phyloP scores from a whole-genome alignment of 495 filamentous ascomycete species.

The Annulohypoxylon nitens region DNA sequence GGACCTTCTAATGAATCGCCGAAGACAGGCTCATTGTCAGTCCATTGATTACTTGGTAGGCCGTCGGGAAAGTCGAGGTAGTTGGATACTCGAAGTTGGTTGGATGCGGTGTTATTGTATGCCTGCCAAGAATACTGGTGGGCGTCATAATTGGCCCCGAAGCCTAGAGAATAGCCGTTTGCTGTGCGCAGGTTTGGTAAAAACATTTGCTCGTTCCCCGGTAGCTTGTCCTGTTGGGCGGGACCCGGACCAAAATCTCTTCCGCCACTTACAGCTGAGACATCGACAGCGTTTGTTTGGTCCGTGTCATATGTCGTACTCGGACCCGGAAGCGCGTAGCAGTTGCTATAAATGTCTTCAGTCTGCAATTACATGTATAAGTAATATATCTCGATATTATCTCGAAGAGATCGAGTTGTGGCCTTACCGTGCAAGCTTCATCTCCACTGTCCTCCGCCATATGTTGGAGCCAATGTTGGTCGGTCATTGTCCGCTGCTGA shows the following conservation, averaged over 20 bases:
- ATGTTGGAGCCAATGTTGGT: conserved; percentile 41
- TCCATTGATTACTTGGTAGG: conserved; percentile 23
- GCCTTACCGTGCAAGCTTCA: conserved; percentile 46
- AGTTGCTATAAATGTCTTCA: conserved; percentile 37
- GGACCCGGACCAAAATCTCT: conserved; percentile 50
- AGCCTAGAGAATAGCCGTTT: conserved; percentile 43
- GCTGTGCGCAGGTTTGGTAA: conserved; percentile 42
- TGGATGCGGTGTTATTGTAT: conserved; percentile 22
- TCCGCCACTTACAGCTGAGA: conserved; percentile 49
- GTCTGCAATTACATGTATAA: conserved; percentile 41
- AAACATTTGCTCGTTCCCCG: conserved; percentile 49
- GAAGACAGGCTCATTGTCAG: conserved; percentile 34
- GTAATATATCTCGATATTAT: conserved; percentile 29
- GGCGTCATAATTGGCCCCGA: conserved; percentile 33
- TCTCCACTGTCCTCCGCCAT: conserved; percentile 47
- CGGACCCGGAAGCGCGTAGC: conserved; percentile 23
- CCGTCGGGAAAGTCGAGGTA: conserved; percentile 40
- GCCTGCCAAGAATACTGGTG: conserved; percentile 32
- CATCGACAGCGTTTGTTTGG: conserved; percentile 49
- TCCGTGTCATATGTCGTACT: conserved; percentile 38
- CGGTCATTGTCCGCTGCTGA: conserved; percentile 46
- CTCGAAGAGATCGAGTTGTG: conserved; percentile 15
- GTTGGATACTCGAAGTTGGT: not conserved
- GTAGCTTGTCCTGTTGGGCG: conserved; percentile 42
- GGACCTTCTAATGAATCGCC: conserved; percentile 40